Evolutionary conservation across 2,329 filamentous ascomycete species (phyloP), one percentile per base, ranked within the genome.

Genomic region (Westerdykella aurantiaca): DNA sequence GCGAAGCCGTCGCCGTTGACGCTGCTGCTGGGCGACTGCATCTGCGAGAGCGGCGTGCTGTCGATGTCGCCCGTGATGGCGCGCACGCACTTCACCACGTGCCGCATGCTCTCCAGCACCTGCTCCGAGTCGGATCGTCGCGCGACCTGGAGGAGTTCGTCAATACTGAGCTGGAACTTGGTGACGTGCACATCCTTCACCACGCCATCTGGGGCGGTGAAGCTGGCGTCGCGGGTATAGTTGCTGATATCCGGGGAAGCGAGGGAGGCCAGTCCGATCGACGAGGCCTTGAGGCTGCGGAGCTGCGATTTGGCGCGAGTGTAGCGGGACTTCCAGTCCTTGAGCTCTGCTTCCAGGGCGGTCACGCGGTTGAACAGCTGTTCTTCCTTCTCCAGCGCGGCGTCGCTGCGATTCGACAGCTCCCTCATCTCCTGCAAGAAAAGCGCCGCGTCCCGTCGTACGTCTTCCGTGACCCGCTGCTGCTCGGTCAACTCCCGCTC

Each of bases 181-280:
- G 91, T 96, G 52, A 98, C 82, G 63, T 96, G 86, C 11, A 96
- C 79, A 67, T 96, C 93, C 69, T 87, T 90, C 56, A 98, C 82
- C 17, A 93, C 67, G 5, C 93, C 93, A 46, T 82, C 79, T 11
- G 83, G 79, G 31, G 85, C 78, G 17, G 80, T 77, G 52, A 93
- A 83, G 21, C 77, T 80, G 58, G 78, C 79, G 41, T 87, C 82
- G 40, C 79, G 79, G 34, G 82, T 69, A 50, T 82, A 79, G 51
- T 78, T 80, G 39, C 78, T 80, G n/a, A 83, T 82, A 53, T 91
- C 83, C 3, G 58, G 59, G 6, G 61, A 66, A 11, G 58, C 55
- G 48, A 84, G 79, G 6, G 85, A 81, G 35, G 78, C 72, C 35
- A 94, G 72, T 11, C 87, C 88, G 48, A 86, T 80, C 0, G 89